Conservation (phyloP, 441 rosid genomes). For the Pelargonium australe region DNA sequence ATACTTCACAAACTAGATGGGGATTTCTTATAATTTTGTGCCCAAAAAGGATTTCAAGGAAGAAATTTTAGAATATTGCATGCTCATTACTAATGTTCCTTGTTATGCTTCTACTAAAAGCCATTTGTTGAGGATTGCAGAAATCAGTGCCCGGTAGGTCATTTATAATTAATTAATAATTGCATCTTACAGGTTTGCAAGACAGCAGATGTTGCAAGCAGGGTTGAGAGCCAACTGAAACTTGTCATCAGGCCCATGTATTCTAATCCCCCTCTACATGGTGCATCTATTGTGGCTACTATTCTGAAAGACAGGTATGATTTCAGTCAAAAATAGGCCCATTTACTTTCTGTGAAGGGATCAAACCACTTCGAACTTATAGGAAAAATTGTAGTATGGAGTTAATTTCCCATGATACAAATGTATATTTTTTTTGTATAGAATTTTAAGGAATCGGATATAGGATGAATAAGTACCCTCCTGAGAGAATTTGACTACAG, state of each 20-base stretch:
- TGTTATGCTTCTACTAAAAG: neutral
- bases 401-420: neutral
- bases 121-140: conserved; percentile 3
- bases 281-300: conserved; percentile 66
- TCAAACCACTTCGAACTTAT: neutral
- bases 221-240: conserved; percentile 69
- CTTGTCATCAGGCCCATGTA: conserved; percentile 77
- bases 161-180: conserved; percentile 3
- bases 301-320: conserved; percentile 53
- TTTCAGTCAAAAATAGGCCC: neutral
- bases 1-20: neutral
- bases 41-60: neutral
- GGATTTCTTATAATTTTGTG: neutral
- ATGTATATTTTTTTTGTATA: neutral
- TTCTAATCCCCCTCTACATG: conserved; percentile 68
- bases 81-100: neutral
- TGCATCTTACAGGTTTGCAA: conserved; percentile 50
- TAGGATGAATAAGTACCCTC: conserved; percentile 9
- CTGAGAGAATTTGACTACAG: neutral
- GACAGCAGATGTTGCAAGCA: conserved; percentile 57
- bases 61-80: neutral
- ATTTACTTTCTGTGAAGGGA: neutral
- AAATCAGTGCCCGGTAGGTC: neutral
- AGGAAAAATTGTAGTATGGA: neutral
- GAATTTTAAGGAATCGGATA: neutral